Evolutionary conservation across 176 grass and related monocot genomes (phyloP), one percentile per base, ranked within the genome.

Genomic region (Phoenix roebelenii): DNA sequence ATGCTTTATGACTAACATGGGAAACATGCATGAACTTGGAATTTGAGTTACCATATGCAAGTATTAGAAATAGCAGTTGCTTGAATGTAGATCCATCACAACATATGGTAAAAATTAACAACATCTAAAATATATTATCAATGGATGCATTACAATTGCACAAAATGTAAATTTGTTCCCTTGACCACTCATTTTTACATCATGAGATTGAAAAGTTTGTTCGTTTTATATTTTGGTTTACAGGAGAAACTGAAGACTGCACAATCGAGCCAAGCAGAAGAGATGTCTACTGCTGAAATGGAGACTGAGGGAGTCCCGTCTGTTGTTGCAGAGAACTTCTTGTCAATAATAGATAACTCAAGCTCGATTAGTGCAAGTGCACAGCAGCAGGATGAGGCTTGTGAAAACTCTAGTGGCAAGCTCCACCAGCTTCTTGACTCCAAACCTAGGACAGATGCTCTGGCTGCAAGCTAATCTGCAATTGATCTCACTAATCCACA

Each of bases 321-420:
- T 17, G 23, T 70, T n/a, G 70, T 72, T 44, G 70, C 51, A 3
- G 70, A 32, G 25, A 72, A 72, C 70, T 62, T 72, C 49, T 54
- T 72, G 17, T 72, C 70, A 23, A 63, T 72, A 29, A 72, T 72
- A 22, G 59, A 72, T 54, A 63, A 72, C 9, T 49, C 49, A 22
- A 62, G 15, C 18, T 54, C 50, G 3, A 12, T 51, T 62, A 54
- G 50, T 12, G 15, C 16, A 18, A 7, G 22, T 16, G 44, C 4
- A n/a, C n/a, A 54, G 25, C 16, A 22, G 50, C 25, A 61, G 23
- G 19, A 0, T 25, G 18, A 29, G 14, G 50, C 14, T 19, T 5
- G 12, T 16, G 58, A 10, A 15, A 50, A 7, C 50, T 25, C 67
- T 1, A 14, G 16, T 15, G 19, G 48, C n/a, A 72, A 72, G 25